A percentile compares a stretch with the other conserved stretches of the same genome.
These are phyloP conservation scores for Epichloe bromicola DNA, from an alignment of 2,329 filamentous ascomycete genomes.

Conservation along the genomic window DNA sequence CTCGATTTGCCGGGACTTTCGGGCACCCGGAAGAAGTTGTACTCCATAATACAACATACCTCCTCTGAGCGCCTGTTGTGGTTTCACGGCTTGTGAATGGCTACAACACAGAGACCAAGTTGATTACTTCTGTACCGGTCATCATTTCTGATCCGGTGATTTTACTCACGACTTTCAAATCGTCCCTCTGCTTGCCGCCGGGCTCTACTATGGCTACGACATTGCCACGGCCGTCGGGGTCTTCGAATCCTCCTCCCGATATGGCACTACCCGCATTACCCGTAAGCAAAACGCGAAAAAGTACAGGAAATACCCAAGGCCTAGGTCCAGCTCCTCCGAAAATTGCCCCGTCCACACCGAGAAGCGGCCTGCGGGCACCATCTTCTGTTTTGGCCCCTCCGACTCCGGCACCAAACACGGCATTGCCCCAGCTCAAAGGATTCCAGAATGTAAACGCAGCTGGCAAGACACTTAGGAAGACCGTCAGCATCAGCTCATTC, in stretches of 20 bases:
- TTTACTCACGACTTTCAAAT: neutral
- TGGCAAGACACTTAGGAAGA: slow-evolving; percentile 66
- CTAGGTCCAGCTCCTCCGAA: slow-evolving; percentile 18
- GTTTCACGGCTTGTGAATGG: slow-evolving; percentile 2
- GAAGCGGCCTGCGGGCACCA: slow-evolving; percentile 45
- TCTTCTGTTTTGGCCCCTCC: slow-evolving; percentile 40
- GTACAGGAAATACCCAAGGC: slow-evolving; percentile 35
- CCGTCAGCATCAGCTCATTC: slow-evolving; percentile 87
- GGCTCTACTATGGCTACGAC: slow-evolving; percentile 31
- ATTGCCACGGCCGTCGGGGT: slow-evolving; percentile 53
- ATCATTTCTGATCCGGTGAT: neutral
- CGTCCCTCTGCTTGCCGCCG: neutral
- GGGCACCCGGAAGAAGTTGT: neutral
- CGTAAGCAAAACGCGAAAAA: slow-evolving; percentile 58
- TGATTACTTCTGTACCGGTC: neutral
- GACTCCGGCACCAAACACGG: slow-evolving; percentile 39
- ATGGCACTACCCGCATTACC: slow-evolving; percentile 64
- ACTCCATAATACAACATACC: neutral
- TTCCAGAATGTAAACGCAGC: slow-evolving; percentile 42
- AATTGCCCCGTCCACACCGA: slow-evolving; percentile 35
- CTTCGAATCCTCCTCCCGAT: slow-evolving; percentile 57
- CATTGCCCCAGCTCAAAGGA: slow-evolving; percentile 43
- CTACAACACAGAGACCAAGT: neutral
- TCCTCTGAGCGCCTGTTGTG: neutral
- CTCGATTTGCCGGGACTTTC: neutral